Conservation (phyloP, 139 green algal genomes). For the Coccomyxa sp. region DNA sequence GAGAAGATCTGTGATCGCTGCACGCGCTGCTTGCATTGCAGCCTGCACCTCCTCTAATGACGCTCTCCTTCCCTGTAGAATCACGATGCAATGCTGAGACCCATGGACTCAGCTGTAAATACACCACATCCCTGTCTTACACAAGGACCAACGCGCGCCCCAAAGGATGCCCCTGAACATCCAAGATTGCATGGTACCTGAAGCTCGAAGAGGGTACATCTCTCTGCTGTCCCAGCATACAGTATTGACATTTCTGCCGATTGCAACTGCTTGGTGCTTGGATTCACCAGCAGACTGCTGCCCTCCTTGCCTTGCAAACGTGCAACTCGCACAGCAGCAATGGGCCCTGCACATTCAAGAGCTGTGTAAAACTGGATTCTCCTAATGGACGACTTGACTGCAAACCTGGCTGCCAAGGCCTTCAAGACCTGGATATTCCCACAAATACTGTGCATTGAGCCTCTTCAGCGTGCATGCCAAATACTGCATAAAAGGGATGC, state of each 20-base stretch:
- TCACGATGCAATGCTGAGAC: too few species aligned
- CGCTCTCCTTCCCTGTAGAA: slow-evolving; percentile 18
- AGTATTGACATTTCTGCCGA: slow-evolving; percentile 33
- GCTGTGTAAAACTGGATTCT: too few species aligned
- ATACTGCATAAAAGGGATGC: too few species aligned
- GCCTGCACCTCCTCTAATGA: slow-evolving; percentile 19
- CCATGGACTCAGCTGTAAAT: too few species aligned
- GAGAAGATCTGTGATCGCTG: slow-evolving; percentile 11
- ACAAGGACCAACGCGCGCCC: too few species aligned
- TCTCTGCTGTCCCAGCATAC: slow-evolving; percentile 47
- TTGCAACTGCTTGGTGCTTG: slow-evolving; percentile 1
- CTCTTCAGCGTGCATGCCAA: too few species aligned
- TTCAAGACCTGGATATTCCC: too few species aligned
- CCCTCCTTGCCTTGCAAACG: neutral
- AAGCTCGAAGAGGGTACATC: slow-evolving; percentile 59
- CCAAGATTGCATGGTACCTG: slow-evolving; percentile 18
- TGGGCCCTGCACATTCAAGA: slow-evolving; percentile 30
- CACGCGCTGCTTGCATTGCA: slow-evolving; percentile 27
- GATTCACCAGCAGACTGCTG: slow-evolving; percentile 15
- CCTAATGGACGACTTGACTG: too few species aligned
- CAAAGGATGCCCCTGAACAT: too few species aligned
- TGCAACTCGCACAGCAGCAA: slow-evolving; percentile 48
- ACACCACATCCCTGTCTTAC: too few species aligned
- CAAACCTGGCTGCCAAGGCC: too few species aligned
- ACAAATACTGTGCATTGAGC: too few species aligned